Evolutionary conservation across 1,284 basidiomycete genomes (phyloP), one percentile per base, ranked within the genome.

Genomic region (Ceratobasidium sp.): DNA sequence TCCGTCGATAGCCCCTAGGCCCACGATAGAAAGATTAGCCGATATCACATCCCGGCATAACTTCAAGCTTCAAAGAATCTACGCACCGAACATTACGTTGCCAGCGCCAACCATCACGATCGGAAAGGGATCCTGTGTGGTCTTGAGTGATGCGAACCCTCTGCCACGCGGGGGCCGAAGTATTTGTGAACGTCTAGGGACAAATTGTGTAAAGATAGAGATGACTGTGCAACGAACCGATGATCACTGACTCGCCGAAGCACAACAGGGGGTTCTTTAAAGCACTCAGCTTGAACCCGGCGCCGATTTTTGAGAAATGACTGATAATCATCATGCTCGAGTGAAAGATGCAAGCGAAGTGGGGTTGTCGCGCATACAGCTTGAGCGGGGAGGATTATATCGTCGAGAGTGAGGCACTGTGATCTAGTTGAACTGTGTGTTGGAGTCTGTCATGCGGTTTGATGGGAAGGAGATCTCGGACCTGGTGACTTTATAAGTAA

Each of bases 11-110:
- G 93, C 95, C 78, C 93, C 93, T 94, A 83, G 52, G 20, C 23
- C 18, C 48, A 64, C 12, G 20, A 64, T 23, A 20, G 16, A 27
- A 23, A 62, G 16, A 20, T 35, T 38, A 20, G 35, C 12, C 18
- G 59, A 14, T 62, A 62, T 6, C 4, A 62, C 5, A 7, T 35
- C 35, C 35, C 18, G 41, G 20, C 38, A 44, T 64, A 27, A 78
- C 65, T 64, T 50, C 27, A 48, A 30, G 14, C 18, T 10, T 20
- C 64, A 48, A 57, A 57, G 23, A 8, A 27, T 27, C 3, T 8
- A 81, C 88, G 71, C 76, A 92, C 95, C 95, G 83, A 96, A 96
- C 94, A 96, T 96, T 86, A 96, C 96, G 85, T 96, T 96, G 68
- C 96, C 96, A 46, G 96, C 96, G 71, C 96, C 96, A 81, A 97